Percentiles rank a stretch among this genome's conserved stretches.
Evolutionary conservation across 306 rosid species (phyloP).

Genomic region (Cucumis hystrix): DNA sequence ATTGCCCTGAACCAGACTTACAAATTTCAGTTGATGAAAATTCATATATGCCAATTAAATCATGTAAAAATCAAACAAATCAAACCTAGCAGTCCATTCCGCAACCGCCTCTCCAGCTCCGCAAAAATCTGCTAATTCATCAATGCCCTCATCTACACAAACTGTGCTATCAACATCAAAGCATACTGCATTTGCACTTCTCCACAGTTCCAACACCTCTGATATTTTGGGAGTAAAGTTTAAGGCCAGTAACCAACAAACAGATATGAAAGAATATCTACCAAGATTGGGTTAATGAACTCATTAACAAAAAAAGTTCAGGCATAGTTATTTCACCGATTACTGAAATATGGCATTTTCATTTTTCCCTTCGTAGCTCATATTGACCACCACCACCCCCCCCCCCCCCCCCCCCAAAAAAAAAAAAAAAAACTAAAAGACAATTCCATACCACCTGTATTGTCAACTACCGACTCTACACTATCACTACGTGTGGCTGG

Average conservation of each 20-base stretch:
- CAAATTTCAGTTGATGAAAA: constrained; percentile 15
- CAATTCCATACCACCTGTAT: neutral
- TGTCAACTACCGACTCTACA: neutral
- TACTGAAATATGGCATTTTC: neutral
- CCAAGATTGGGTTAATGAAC: neutral
- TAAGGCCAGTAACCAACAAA: neutral
- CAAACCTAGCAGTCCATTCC: constrained; percentile 87
- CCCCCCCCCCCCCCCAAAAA: neutral
- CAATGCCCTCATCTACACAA: constrained; percentile 85
- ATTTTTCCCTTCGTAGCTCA: too few species aligned
- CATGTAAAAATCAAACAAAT: neutral
- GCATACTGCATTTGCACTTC: constrained; percentile 45
- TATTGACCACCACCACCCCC: neutral
- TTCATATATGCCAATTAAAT: neutral
- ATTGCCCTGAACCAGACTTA: constrained; percentile 51
- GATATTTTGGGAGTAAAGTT: neutral
- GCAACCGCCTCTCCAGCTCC: constrained; percentile 97
- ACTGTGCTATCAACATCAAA: constrained; percentile 55
- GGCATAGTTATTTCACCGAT: neutral
- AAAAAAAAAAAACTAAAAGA: neutral
- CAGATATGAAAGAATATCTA: neutral
- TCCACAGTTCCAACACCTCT: constrained; percentile 49
- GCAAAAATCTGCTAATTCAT: constrained; percentile 83
- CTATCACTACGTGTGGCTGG: neutral
- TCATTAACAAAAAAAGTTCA: neutral